Base-by-base conservation (phyloP, 306 rosid genomes). In the Malus sieversii region DNA sequence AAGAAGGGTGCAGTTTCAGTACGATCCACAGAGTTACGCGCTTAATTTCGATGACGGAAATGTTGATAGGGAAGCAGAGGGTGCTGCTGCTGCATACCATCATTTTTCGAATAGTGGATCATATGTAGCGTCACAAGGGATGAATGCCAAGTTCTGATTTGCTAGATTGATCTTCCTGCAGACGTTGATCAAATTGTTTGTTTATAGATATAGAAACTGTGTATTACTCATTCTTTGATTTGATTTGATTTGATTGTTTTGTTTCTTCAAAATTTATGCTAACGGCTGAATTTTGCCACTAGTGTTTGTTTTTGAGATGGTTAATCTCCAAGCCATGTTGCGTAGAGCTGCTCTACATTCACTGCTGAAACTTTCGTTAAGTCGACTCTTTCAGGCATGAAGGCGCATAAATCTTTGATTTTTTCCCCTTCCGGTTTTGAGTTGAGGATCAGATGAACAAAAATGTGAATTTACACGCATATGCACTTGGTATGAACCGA, bases 41-140 rank as follows among this genome's bases (percentile, higher is more conserved):
- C 88, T 88, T 27, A 80, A 88, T 72, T 88, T 86, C 64, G 87
- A 86, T 4, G 79, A 84, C 8, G 85, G 88, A 7, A 83, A 86
- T 12, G 27, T 53, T 51, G 71, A 69, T 23, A 57, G 59, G 25
- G 65, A 84, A 1, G 35, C 1, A 16, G 82, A 77, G 19, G 71
- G 5, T 22, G 61, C 3, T 29, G 53, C 19, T 5, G 20, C 53
- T 48, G 33, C 27, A 20, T 59, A 51, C 78, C 80, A 51, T 51
- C 33, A 22, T 51, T 82, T 78, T 71, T 78, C 78, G 33, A 60
- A 32, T 19, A 55, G 81, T 45, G 65, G 78, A 8, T 77, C 61
- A n/a, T 20, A 11, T 18, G 84, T 75, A 32, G 63, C 78, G 25
- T 20, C 59, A 2, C 29, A 83, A 23, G 81, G 78, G 57, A 71